Evolutionary conservation across 495 filamentous ascomycete species (phyloP), one percentile per base, ranked within the genome.

Genomic region (Sabuloglossum arenarium): DNA sequence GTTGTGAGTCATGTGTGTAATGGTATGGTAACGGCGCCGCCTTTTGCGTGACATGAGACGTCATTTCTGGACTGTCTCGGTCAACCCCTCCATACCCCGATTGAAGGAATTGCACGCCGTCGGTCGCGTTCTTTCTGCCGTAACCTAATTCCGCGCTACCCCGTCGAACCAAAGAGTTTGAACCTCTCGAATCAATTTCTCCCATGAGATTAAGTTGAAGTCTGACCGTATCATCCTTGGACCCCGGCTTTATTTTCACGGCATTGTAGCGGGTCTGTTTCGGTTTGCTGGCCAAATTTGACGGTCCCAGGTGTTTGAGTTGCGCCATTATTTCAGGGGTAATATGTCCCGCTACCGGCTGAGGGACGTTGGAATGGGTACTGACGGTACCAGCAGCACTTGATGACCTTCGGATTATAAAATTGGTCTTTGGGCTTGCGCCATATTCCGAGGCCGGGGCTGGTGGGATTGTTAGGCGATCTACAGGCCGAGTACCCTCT

Each of bases 241-340:
- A 56, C 32, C 77, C 79, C 6, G 79, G 79, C 67, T 96, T 96
- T 67, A 94, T 90, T 67, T 96, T 96, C 53, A 98, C 88, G 12
- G 79, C 81, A 31, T 81, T 82, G 58, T 87, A 90, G n/a, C 82
- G 81, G 1, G 91, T 95, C 55, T 77, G 71, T 59, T 84, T 81
- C 3, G 91, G 91, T 34, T 84, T 79, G 54, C 79, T 85, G 1
- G 91, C 93, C 16, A 84, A 76, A 62, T 98, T 98, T 1, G 87
- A 93, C 0, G 91, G 91, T 0, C 93, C 91, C 1, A 98, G 79
- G 61, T 91, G 84, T 62, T 86, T 91, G 11, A 96, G 71, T 59
- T 95, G 89, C 60, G 88, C 79, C 50, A 75, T 76, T 56, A 94
- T 78, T 51, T 94, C 86, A 37, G 54, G 54, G 21, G 12, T 53